Conservation (phyloP, 2,329 filamentous ascomycete genomes). For the Pseudocercospora macadamiae region DNA sequence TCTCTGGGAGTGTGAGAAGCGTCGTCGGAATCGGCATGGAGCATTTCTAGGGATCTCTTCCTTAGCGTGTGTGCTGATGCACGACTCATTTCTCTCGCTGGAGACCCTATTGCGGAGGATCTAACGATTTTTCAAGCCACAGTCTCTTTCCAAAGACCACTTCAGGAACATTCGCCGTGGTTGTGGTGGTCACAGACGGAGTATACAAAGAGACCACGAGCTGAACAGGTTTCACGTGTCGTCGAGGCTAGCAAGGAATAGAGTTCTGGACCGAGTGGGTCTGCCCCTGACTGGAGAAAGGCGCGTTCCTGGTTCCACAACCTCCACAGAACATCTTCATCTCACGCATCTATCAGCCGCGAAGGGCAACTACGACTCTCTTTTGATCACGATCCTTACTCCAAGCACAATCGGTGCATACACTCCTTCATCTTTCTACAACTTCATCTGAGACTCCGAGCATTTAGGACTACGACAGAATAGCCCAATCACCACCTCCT, state of each 20-base stretch:
- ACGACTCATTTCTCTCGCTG: too few species aligned
- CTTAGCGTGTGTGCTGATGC: too few species aligned
- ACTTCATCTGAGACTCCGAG: neutral
- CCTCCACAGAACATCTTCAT: conserved; percentile 2
- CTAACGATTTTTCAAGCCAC: too few species aligned
- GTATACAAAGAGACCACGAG: too few species aligned
- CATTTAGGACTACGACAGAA: conserved; percentile 6
- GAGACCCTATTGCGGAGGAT: too few species aligned
- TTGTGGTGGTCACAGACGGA: too few species aligned
- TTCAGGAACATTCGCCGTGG: too few species aligned
- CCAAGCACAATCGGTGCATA: conserved; percentile 13
- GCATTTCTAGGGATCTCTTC: too few species aligned
- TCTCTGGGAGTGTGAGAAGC: too few species aligned
- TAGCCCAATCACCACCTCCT: neutral
- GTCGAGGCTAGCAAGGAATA: neutral
- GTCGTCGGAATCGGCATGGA: too few species aligned
- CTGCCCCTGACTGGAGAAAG: conserved; percentile 4
- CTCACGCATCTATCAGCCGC: conserved; percentile 5
- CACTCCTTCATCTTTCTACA: conserved; percentile 14
- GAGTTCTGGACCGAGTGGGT: conserved; percentile 7
- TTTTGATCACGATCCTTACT: conserved; percentile 8
- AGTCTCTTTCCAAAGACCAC: too few species aligned
- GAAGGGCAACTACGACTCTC: conserved; percentile 2
- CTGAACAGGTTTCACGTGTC: neutral
- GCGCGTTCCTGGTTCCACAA: conserved; percentile 8